Conservation (phyloP, 495 filamentous ascomycete genomes). For the Tetracladium setigerum region DNA sequence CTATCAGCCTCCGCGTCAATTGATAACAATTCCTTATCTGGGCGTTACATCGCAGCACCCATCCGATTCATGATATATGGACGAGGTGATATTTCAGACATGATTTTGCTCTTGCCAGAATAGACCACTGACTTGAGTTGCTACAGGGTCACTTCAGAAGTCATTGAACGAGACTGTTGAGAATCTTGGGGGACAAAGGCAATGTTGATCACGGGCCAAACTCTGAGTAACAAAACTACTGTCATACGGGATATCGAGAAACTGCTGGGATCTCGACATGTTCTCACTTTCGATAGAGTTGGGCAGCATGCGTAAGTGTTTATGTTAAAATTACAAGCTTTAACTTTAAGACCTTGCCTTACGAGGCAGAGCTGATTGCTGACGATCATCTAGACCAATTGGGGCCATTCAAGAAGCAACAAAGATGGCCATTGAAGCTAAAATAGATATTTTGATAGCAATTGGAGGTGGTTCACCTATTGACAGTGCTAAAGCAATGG, state of each 20-base stretch:
- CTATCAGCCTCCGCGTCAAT: too few species aligned
- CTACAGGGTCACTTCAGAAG: too few species aligned
- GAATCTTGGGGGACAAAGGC: slow-evolving; percentile 3
- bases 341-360: too few species aligned
- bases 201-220: slow-evolving; percentile 10
- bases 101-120: neutral
- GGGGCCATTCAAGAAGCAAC: slow-evolving; percentile 9
- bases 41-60: slow-evolving; percentile 5
- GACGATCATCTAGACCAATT: slow-evolving; percentile 2
- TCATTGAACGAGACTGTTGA: neutral
- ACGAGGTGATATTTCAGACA: neutral
- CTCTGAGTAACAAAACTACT: slow-evolving; percentile 10
- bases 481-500: slow-evolving; percentile 11
- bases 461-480: slow-evolving; percentile 9
- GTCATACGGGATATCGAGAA: slow-evolving; percentile 7
- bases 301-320: slow-evolving; percentile 4
- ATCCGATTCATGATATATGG: slow-evolving; percentile 10
- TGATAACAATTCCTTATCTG: slow-evolving; percentile 1
- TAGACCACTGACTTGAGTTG: neutral
- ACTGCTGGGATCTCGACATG: slow-evolving; percentile 1
- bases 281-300: slow-evolving; percentile 6
- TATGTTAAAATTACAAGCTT: too few species aligned
- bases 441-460: slow-evolving; percentile 6
- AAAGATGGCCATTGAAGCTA: neutral
- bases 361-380: too few species aligned